These are phyloP conservation scores for Alternaria sp. DNA, from an alignment of 2,329 filamentous ascomycete genomes.

Conservation along the genomic window DNA sequence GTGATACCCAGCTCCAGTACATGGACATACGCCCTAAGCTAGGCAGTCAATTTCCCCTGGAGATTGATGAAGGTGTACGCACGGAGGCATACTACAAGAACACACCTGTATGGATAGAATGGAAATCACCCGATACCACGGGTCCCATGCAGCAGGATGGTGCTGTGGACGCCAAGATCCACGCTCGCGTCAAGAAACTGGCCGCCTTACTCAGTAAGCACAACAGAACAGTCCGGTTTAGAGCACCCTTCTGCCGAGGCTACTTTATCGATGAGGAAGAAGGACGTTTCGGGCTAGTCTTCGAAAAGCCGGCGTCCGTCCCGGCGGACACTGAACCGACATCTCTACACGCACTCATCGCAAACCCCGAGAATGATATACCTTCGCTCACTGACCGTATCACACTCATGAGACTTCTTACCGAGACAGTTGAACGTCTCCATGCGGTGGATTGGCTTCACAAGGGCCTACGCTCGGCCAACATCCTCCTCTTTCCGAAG, in stretches of 20 bases:
- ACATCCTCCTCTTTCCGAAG: slow-evolving; percentile 60
- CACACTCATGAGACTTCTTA: slow-evolving; percentile 58
- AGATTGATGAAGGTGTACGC: slow-evolving; percentile 30
- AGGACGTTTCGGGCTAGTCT: slow-evolving; percentile 61
- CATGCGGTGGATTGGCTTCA: slow-evolving; percentile 65
- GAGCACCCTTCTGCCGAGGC: slow-evolving; percentile 44
- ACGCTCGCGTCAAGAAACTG: slow-evolving; percentile 41
- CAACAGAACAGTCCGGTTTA: slow-evolving; percentile 38
- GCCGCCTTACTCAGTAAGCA: slow-evolving; percentile 42
- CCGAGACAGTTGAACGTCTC: slow-evolving; percentile 62
- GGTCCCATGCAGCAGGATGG: slow-evolving; percentile 23
- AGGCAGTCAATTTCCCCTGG: slow-evolving; percentile 22
- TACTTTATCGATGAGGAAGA: slow-evolving; percentile 45
- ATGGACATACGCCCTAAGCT: slow-evolving; percentile 26
- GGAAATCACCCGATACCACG: slow-evolving; percentile 40
- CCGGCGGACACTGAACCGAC: slow-evolving; percentile 51
- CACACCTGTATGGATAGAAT: slow-evolving; percentile 47
- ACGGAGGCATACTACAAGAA: slow-evolving; percentile 38
- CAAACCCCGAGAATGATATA: slow-evolving; percentile 26
- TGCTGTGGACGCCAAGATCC: slow-evolving; percentile 33
- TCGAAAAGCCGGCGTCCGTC: slow-evolving; percentile 56
- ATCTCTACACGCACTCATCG: slow-evolving; percentile 58
- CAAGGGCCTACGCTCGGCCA: slow-evolving; percentile 63
- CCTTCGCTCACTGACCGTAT: slow-evolving; percentile 62
- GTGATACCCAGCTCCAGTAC: slow-evolving; percentile 9